Conservation (phyloP, 2,329 filamentous ascomycete genomes). For the Phyllosticta capitalensis region DNA sequence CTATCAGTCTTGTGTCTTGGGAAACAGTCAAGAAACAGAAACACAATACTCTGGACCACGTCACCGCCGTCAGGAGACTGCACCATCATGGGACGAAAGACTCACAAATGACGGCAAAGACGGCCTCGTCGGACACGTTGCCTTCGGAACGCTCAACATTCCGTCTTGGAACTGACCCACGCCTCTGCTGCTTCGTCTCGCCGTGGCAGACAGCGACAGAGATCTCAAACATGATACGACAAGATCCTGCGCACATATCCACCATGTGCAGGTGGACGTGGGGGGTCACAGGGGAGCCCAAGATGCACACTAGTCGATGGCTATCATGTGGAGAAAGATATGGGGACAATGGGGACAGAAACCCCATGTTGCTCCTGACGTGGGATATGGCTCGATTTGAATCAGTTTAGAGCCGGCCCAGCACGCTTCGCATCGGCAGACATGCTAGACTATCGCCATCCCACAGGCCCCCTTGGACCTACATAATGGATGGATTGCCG, state of each 20-base stretch:
- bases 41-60: neutral
- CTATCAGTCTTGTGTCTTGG: neutral
- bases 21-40: neutral
- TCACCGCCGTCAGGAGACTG: neutral
- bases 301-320: neutral
- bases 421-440: neutral
- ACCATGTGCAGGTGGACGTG: neutral
- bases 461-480: neutral
- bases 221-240: neutral
- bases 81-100: neutral
- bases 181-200: neutral
- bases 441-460: neutral
- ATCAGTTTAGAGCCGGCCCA: neutral
- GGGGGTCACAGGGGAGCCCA: neutral
- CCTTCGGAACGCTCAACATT: neutral
- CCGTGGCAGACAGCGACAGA: neutral
- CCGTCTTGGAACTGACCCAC: neutral
- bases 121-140: neutral
- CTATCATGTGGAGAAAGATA: neutral
- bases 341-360: neutral
- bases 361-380: neutral
- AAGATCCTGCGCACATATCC: neutral
- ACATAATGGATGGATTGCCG: neutral
- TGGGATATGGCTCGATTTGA: neutral
- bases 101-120: neutral